Conservation (phyloP, 192 early-diverging fungal genomes). For the Linnemannia exigua region DNA sequence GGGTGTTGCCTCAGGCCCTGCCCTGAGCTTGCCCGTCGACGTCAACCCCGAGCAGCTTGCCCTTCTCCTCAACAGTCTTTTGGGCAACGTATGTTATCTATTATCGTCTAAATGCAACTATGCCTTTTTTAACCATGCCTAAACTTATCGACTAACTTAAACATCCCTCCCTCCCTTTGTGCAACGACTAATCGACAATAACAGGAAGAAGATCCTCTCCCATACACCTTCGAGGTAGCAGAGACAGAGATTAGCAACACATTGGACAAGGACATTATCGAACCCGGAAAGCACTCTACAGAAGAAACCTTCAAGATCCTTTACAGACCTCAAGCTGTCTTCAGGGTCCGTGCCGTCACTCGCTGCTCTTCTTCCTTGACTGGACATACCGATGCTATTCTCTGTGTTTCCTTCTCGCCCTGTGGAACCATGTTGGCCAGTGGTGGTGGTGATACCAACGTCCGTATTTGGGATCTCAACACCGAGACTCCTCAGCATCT, state of each 20-base stretch:
- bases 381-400: conserved; percentile 95
- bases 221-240: conserved; percentile 95
- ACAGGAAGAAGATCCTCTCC: conserved; percentile 86
- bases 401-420: conserved; percentile 91
- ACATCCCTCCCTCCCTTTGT: conserved; percentile 3
- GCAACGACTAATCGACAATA: conserved; percentile 17
- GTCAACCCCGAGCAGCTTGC: conserved; percentile 88
- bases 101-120: neutral
- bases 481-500: conserved; percentile 91
- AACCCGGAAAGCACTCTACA: conserved; percentile 80
- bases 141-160: no score
- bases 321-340: conserved; percentile 96
- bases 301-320: conserved; percentile 93
- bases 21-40: conserved; percentile 88
- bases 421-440: conserved; percentile 93
- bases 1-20: conserved; percentile 86
- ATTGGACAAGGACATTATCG: conserved; percentile 85
- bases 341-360: conserved; percentile 93
- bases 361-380: conserved; percentile 92
- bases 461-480: conserved; percentile 97
- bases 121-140: neutral
- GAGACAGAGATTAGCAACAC: conserved; percentile 84
- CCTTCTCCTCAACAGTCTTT: conserved; percentile 91
- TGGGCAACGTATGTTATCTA: conserved; percentile 75
- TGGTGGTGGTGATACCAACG: conserved; percentile 94